Evolutionary conservation across 2,329 filamentous ascomycete genomes (phyloP), one percentile per base, ranked within the genome.

Genomic region (Colletotrichum caudatum): DNA sequence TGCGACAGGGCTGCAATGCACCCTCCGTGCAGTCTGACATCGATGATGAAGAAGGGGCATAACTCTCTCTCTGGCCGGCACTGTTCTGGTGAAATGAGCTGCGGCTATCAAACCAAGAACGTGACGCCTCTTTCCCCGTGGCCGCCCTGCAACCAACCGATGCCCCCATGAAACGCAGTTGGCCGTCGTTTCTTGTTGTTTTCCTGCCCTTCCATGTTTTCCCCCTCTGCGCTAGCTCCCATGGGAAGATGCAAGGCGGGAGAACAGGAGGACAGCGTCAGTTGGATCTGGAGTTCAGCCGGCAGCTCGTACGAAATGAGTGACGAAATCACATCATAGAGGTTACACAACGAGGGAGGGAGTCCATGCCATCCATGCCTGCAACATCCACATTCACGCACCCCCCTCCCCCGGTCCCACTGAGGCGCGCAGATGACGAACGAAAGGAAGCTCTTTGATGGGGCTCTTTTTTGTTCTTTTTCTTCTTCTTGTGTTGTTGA

Each of bases 371-470:
- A 48, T 20, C n/a, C 53, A 57, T 57, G 35, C 20, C 33, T 16
- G 53, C 53, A 39, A n/a, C 53, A 57, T 57, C 33, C 23, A 48
- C 26, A 61, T n/a, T 14, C 23, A 23, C 41, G 46, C 64, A 60
- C 23, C 23, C 39, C 57, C 44, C 26, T 14, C 64, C 39, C 29
- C n/a, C 37, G 12, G 8, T 26, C 33, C 57, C 64, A 62, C 26
- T 37, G 29, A 23, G n/a, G 59, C 46, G 53, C 29, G 46, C n/a
- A 64, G 46, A 71, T 69, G 65, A 69, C 65, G 65, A 71, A 69
- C 59, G 60, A 63, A 63, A 48, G 33, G 59, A 63, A 46, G 58
- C 44, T 68, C 53, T 29, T 33, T 63, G 51, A 50, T 58, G 64
- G 48, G 20, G 20, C 3, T 5, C 6, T 29, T 29, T 62, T 41